phyloP scores from a whole-genome alignment of 2,329 filamentous ascomycete species.

The Hymenoscyphus occultus region DNA sequence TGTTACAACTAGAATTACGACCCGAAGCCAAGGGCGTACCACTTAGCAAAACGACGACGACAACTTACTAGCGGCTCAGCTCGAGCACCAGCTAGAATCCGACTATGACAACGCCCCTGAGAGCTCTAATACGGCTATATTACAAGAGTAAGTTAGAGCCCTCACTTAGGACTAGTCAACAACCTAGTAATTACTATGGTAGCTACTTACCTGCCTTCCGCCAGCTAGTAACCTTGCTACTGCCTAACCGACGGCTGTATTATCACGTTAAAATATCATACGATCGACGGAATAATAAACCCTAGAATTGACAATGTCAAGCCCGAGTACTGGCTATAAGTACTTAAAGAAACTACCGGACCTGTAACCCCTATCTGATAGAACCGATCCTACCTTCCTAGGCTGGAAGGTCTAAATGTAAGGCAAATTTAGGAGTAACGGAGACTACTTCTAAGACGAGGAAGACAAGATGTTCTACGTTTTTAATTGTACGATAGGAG shows the following conservation, averaged over 20 bases:
- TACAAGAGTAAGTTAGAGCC: neutral
- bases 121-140: neutral
- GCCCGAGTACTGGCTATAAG: neutral
- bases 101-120: neutral
- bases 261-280: neutral
- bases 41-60: no score
- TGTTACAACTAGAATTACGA: no score
- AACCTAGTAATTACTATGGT: neutral
- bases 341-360: neutral
- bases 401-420: neutral
- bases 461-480: neutral
- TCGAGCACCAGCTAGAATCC: neutral
- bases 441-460: neutral
- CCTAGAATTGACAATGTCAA: neutral
- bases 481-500: no score
- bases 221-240: neutral
- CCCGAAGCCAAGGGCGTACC: no score
- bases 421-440: neutral
- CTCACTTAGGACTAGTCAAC: neutral
- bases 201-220: neutral
- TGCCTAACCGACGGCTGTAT: neutral
- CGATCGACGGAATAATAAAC: neutral
- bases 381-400: neutral
- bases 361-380: neutral
- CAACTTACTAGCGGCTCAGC: neutral